These are phyloP conservation scores for Arachis monticola DNA, from an alignment of 331 rosid species.

Conservation along the genomic window DNA sequence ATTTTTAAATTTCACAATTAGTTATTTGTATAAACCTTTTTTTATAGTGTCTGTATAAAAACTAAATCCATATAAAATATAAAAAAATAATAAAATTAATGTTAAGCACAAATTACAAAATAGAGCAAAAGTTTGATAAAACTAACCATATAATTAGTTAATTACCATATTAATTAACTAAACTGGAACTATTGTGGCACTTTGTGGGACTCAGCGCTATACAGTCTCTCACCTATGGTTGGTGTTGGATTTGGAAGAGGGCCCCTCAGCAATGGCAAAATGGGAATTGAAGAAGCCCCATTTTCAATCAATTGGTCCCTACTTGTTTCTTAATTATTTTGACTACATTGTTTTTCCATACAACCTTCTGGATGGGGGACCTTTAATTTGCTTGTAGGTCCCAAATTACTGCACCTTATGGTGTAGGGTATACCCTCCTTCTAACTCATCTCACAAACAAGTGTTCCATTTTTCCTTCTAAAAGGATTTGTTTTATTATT, in stretches of 20 bases:
- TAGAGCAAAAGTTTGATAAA: too few species aligned
- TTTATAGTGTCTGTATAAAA: too few species aligned
- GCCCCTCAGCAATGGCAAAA: slow-evolving; percentile 35
- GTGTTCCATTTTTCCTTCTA: not conserved
- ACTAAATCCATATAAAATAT: too few species aligned
- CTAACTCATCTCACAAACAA: slow-evolving; percentile 18
- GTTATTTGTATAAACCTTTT: too few species aligned
- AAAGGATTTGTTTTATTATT: slow-evolving; percentile 33
- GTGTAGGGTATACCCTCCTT: slow-evolving; percentile 34
- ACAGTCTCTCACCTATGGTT: slow-evolving; percentile 11
- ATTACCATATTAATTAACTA: too few species aligned
- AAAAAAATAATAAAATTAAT: too few species aligned
- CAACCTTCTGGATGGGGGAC: slow-evolving; percentile 41
- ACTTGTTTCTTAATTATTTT: slow-evolving; percentile 12
- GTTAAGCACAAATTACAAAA: too few species aligned
- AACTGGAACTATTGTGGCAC: too few species aligned
- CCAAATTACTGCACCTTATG: slow-evolving; percentile 33
- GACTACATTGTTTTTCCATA: not conserved
- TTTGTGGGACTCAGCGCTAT: slow-evolving; percentile 45
- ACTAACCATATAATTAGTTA: too few species aligned
- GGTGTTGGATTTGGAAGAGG: slow-evolving; percentile 28
- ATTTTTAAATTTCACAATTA: too few species aligned
- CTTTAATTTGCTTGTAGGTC: slow-evolving; percentile 37
- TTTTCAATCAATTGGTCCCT: slow-evolving; percentile 33
- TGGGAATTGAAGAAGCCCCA: slow-evolving; percentile 29